Base-by-base conservation (phyloP, 805 yeast species). In the Maudiozyma turicensis region DNA sequence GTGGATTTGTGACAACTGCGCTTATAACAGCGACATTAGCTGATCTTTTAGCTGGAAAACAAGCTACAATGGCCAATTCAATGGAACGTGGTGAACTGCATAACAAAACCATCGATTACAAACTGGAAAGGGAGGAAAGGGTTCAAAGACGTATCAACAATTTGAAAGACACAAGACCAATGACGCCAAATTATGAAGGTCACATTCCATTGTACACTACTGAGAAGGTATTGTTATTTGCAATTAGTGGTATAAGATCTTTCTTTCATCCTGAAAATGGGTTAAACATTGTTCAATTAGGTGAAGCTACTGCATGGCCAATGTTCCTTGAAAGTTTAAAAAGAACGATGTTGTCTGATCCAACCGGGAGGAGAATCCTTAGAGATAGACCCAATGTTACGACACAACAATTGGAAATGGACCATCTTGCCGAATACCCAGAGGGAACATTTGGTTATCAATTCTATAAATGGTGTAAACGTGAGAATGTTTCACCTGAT, bases 401-500 rank as follows among this genome's bases (percentile, higher is more conserved):
- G 1, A 77, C 89, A 0, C 75, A 78, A 1, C 74, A 86, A 1
- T 70, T 93, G 43, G 73, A 88, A 55, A 70, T 85, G 56, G 83
- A 76, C 7, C 65, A 78, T 42, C 70, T 91, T 48, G 67, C 81
- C 37, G 55, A 66, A 34, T 69, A 83, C 47, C 93, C 95, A 0
- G 70, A 70, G 15, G 81, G 80, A 56, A 76, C 95, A 0, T 68
- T 93, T 40, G 99, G 98, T 1, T 70, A 76, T 47, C 78, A 83
- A n/a, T 93, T 89, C 62, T 75, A 83, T 40, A 71, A 75, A 40
- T 89, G 96, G 96, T 73, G 89, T 14, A 83, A 82, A 48, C 74
- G 79, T 43, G 97, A 93, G 65, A 89, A 91, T 1, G 95, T 87
- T 0, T 82, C 93, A 3, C 96, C 97, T 1, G 99, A 93, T 63